A percentile compares a stretch with the other conserved stretches of the same genome.
Conservation (phyloP, 768 basidiomycete genomes). For the Mycena rosella region DNA sequence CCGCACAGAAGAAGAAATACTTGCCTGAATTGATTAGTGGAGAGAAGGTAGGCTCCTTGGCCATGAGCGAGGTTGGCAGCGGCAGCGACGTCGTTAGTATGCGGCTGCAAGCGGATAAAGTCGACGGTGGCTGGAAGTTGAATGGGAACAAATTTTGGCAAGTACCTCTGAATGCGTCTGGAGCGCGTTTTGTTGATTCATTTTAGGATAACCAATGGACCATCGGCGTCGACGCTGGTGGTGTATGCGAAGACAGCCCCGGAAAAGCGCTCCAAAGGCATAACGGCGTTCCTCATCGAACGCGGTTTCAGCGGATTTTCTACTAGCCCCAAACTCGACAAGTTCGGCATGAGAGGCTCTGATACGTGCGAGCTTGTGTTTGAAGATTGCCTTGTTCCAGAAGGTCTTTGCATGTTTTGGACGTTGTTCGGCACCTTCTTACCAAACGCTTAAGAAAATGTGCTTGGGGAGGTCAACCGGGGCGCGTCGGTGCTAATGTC, state of each 20-base stretch:
- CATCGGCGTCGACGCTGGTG: slow-evolving; percentile 89
- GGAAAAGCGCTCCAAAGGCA: slow-evolving; percentile 84
- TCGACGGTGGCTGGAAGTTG: slow-evolving; percentile 79
- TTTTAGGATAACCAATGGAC: slow-evolving; percentile 94
- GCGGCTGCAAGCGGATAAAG: slow-evolving; percentile 84
- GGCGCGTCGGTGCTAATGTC: slow-evolving; percentile 93
- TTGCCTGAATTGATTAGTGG: slow-evolving; percentile 86
- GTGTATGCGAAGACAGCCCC: slow-evolving; percentile 94
- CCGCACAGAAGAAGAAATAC: slow-evolving; percentile 86
- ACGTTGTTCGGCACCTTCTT: slow-evolving; percentile 27
- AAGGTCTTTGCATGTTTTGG: slow-evolving; percentile 62
- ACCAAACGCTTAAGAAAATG: slow-evolving; percentile 69
- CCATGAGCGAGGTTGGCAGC: slow-evolving; percentile 94
- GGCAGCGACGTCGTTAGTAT: slow-evolving; percentile 98
- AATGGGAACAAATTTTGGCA: slow-evolving; percentile 97
- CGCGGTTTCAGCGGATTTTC: slow-evolving; percentile 87
- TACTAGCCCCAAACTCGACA: slow-evolving; percentile 91
- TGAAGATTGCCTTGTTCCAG: slow-evolving; percentile 90
- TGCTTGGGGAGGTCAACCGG: slow-evolving; percentile 82
- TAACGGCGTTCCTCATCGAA: slow-evolving; percentile 94
- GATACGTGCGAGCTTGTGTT: slow-evolving; percentile 96
- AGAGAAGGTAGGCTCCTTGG: slow-evolving; percentile 87
- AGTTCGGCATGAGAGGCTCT: slow-evolving; percentile 96
- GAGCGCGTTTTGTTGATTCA: not conserved
- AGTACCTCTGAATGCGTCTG: slow-evolving; percentile 38